phyloP scores from a whole-genome alignment of 2,329 filamentous ascomycete genomes.

The Huntiella savannae region DNA sequence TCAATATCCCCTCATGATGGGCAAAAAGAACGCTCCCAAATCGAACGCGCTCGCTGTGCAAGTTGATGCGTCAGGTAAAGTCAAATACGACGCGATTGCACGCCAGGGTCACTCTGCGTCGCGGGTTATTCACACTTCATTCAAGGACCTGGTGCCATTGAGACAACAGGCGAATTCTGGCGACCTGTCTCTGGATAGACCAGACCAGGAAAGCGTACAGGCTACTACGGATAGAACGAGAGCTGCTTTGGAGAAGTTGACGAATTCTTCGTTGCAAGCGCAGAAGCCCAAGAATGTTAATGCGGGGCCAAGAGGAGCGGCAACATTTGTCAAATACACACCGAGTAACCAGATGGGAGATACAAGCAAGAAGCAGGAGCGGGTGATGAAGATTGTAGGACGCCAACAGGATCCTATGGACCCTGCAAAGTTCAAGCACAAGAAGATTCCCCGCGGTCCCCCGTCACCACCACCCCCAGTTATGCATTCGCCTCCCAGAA shows the following conservation, averaged over 20 bases:
- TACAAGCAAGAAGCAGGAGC: conserved; percentile 68
- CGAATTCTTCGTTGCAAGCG: conserved; percentile 68
- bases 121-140: conserved; percentile 79
- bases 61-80: conserved; percentile 77
- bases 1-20: conserved; percentile 93
- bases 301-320: conserved; percentile 57
- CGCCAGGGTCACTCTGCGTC: conserved; percentile 69
- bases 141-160: conserved; percentile 90
- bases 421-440: conserved; percentile 96
- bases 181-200: conserved; percentile 71
- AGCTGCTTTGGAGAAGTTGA: conserved; percentile 62
- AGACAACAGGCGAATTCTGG: conserved; percentile 84
- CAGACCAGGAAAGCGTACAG: conserved; percentile 65
- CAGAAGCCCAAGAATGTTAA: conserved; percentile 95
- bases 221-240: conserved; percentile 77
- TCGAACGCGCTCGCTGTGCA: conserved; percentile 86
- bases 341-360: conserved; percentile 94
- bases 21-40: conserved; percentile 50
- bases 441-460: conserved; percentile 87
- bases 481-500: conserved; percentile 85
- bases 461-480: conserved; percentile 84
- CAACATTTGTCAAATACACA: conserved; percentile 89
- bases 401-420: conserved; percentile 88
- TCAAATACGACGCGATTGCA: conserved; percentile 92
- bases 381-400: conserved; percentile 97